Conservation (phyloP, 805 yeast species). For the Diddensiella transvaalensis region DNA sequence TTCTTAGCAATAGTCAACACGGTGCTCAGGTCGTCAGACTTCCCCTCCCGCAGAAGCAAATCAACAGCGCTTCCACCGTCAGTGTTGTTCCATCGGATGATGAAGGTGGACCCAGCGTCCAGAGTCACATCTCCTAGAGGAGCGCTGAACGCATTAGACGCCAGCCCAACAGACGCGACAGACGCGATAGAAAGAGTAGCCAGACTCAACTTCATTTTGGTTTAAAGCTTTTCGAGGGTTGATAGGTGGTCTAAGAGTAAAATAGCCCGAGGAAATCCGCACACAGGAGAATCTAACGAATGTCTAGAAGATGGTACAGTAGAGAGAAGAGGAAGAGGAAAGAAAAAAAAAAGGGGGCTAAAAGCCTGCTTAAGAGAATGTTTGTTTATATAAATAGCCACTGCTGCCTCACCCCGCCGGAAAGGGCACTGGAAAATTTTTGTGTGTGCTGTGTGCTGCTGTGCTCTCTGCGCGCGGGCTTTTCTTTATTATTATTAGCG, state of each 20-base stretch:
- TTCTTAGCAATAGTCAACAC: slow-evolving; percentile 34
- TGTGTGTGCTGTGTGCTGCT: no score
- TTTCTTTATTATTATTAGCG: no score
- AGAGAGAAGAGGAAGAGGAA: neutral
- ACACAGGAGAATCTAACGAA: neutral
- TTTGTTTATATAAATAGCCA: neutral
- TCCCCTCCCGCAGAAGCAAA: slow-evolving; percentile 33
- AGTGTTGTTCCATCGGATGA: slow-evolving; percentile 33
- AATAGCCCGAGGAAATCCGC: no score
- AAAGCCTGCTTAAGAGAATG: neutral
- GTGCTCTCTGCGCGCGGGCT: no score
- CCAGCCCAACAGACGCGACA: slow-evolving; percentile 11
- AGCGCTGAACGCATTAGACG: slow-evolving; percentile 31
- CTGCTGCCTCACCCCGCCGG: no score
- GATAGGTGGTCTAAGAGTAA: no score
- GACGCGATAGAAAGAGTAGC: slow-evolving; percentile 8
- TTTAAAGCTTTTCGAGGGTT: no score
- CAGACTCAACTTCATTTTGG: slow-evolving; percentile 15
- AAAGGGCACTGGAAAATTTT: no score
- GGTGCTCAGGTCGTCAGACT: slow-evolving; percentile 29
- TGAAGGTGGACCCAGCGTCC: slow-evolving; percentile 30
- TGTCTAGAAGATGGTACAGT: neutral
- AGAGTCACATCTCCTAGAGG: slow-evolving; percentile 30
- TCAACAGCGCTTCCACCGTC: slow-evolving; percentile 32
- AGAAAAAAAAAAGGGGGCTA: neutral